Conservation (phyloP, 2,329 filamentous ascomycete species). For the Cordyceps tenuipes region DNA sequence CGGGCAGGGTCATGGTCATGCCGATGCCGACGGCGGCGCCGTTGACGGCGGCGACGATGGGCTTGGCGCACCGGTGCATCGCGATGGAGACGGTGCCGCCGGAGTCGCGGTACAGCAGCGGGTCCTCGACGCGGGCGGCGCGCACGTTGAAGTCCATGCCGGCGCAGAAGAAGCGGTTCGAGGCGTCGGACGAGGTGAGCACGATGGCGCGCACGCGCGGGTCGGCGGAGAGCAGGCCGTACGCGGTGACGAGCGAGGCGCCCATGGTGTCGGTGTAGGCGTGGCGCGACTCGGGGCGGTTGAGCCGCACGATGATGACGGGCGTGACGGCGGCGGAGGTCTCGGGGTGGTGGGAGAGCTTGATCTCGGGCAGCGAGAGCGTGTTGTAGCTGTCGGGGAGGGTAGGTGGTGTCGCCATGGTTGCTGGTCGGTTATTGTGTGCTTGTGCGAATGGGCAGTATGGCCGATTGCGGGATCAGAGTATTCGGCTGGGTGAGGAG, state of each 20-base stretch:
- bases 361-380: constrained; percentile 35
- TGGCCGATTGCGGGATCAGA: no score
- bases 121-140: constrained; percentile 15
- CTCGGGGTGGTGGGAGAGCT: constrained; percentile 40
- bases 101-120: constrained; percentile 34
- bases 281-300: constrained; percentile 59
- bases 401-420: constrained; percentile 17
- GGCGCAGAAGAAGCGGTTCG: constrained; percentile 47
- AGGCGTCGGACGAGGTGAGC: constrained; percentile 41
- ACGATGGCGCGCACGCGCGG: constrained; percentile 46
- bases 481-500: neutral
- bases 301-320: constrained; percentile 54
- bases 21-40: constrained; percentile 52
- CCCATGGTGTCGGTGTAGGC: constrained; percentile 61
- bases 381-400: constrained; percentile 32
- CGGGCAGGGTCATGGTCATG: constrained; percentile 53
- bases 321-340: constrained; percentile 48
- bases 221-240: constrained; percentile 42
- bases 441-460: neutral
- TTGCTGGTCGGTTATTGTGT: neutral
- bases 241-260: constrained; percentile 47
- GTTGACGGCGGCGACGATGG: constrained; percentile 50
- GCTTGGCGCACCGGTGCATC: constrained; percentile 49
- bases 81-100: constrained; percentile 47
- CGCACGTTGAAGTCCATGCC: constrained; percentile 45